Evolutionary conservation across 768 basidiomycete genomes (phyloP), one percentile per base, ranked within the genome.

Genomic region (Thelephora ganbajun): DNA sequence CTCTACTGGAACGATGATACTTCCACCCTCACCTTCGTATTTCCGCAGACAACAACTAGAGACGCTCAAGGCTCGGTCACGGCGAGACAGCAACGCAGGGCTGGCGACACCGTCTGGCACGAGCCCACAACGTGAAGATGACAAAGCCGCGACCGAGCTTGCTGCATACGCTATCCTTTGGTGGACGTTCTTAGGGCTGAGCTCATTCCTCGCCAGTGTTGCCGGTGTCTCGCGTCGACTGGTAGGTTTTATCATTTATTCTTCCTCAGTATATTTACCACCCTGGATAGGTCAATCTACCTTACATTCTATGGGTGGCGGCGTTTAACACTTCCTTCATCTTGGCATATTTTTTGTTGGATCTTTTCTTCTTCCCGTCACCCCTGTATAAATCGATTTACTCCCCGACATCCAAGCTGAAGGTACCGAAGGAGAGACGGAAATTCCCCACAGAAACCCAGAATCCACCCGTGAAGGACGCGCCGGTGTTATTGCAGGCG

Each of bases 271-370:
- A 20, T 11, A 41, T 30, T 22, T 14, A n/a, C 30, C 16, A 33
- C 22, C 9, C 23, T 4, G 13, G 37, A 14, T 54, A 93, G 92
- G 87, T 82, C 41, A 97, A 98, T 57, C 55, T 90, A 26, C 73
- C 85, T 3, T 98, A 99, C 62, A 78, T 92, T 33, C 62, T 91
- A 14, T 97, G 93, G 91, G 74, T 85, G 6, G 74, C 77, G 1
- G 91, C 88, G 9, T 94, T 77, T 76, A 98, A 97, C 60, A 80
- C 82, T 0, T 73, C 80, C 2, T 91, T 91, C 66, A 66, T 97
- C 13, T 70, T 91, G 5, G 78, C 75, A 11, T 94, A 96, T 65
- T 69, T 92, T 36, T 51, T 80, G 19, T 64, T 96, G 37, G 88
- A 97, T 54, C 70, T 84, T 47, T 55, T 64, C 36, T 83, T 89